phyloP scores from a whole-genome alignment of 805 yeast species.

The Saturnispora dispora region DNA sequence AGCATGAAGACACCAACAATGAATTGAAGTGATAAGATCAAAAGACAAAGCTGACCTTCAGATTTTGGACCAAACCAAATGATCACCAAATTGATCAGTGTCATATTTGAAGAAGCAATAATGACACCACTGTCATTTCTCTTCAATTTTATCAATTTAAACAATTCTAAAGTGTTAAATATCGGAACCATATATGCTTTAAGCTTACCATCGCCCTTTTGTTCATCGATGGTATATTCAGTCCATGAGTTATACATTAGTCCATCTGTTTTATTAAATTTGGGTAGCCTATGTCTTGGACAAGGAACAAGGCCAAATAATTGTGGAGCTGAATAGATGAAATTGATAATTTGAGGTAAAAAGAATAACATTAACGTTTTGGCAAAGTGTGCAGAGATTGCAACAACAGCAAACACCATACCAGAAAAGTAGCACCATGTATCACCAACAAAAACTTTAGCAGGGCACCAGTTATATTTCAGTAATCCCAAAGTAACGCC shows the following conservation, averaged over 20 bases:
- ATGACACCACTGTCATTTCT: conserved; percentile 22
- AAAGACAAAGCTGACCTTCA: conserved; percentile 65
- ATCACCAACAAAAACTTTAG: conserved; percentile 92
- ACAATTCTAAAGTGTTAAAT: conserved; percentile 37
- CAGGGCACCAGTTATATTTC: conserved; percentile 83
- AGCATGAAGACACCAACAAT: conserved; percentile 58
- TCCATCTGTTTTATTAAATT: conserved; percentile 57
- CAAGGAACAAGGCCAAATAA: conserved; percentile 80
- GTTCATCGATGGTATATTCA: conserved; percentile 27
- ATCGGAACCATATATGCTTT: conserved; percentile 24
- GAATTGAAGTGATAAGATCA: conserved; percentile 56
- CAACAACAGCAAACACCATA: conserved; percentile 96
- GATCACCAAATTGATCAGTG: conserved; percentile 72
- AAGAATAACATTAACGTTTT: conserved; percentile 82
- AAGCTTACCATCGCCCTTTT: conserved; percentile 26
- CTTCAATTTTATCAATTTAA: conserved; percentile 40
- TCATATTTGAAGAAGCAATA: conserved; percentile 63
- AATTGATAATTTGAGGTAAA: conserved; percentile 86
- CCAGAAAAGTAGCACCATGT: conserved; percentile 98
- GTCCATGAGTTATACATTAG: conserved; percentile 67
- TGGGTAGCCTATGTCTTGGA: conserved; percentile 92
- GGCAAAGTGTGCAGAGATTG: conserved; percentile 92
- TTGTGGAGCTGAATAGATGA: conserved; percentile 88
- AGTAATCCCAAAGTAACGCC: conserved; percentile 76
- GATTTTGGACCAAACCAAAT: conserved; percentile 88